phyloP scores from a whole-genome alignment of 257 asterid genomes.

The Nicotiana noctiflora region DNA sequence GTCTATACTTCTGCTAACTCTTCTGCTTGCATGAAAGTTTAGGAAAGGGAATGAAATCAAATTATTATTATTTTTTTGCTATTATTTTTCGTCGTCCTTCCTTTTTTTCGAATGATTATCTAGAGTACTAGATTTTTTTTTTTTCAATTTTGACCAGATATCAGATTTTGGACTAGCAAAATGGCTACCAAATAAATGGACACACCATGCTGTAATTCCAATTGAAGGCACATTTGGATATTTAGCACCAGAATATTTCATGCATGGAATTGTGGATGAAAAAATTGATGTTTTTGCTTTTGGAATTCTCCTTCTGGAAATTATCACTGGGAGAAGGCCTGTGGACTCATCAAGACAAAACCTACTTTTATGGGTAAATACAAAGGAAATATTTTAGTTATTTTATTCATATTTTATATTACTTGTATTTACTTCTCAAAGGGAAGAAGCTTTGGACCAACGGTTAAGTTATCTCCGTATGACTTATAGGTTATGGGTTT shows the following conservation, averaged over 20 bases:
- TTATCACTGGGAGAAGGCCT: slow-evolving; percentile 73
- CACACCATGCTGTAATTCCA: slow-evolving; percentile 70
- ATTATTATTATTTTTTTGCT: neutral
- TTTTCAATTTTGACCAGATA: slow-evolving; percentile 28
- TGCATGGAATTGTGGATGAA: slow-evolving; percentile 89
- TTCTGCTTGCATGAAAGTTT: neutral
- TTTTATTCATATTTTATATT: too few relatives aligned
- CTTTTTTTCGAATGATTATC: too few relatives aligned
- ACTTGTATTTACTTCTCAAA: too few relatives aligned
- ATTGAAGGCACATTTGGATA: slow-evolving; percentile 90
- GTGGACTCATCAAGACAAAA: slow-evolving; percentile 51
- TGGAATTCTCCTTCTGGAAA: slow-evolving; percentile 77
- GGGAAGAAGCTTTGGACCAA: too few relatives aligned
- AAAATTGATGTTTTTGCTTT: slow-evolving; percentile 77
- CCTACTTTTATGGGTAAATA: slow-evolving; percentile 69
- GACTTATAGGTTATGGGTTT: too few relatives aligned
- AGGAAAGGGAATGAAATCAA: neutral
- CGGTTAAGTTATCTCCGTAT: too few relatives aligned
- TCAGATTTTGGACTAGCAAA: slow-evolving; percentile 87
- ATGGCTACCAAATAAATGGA: slow-evolving; percentile 85
- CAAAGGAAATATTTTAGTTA: neutral
- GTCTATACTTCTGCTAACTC: neutral
- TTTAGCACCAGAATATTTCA: slow-evolving; percentile 78
- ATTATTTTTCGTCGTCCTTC: neutral
- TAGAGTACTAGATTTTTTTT: neutral